Evolutionary conservation across 1,284 basidiomycete genomes (phyloP), one percentile per base, ranked within the genome.

Genomic region (Testicularia cyperi): DNA sequence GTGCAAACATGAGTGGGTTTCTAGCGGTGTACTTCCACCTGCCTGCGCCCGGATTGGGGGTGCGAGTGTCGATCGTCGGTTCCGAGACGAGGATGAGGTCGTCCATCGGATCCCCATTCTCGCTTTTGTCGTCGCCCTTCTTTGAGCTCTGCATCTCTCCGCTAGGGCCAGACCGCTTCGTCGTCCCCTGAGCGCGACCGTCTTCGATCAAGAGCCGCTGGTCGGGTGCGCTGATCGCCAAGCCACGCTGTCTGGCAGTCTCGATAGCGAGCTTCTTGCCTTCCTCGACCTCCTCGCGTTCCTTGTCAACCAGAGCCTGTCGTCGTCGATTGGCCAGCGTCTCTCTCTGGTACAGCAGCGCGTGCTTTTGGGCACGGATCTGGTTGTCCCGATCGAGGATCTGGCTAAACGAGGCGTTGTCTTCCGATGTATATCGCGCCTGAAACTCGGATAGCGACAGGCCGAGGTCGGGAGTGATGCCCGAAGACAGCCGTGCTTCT

Each of bases 371-470:
- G 14, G 54, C 55, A 12, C 69, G 61, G 6, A 39, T 22, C 24
- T 52, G 44, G 22, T 70, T 67, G 13, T 53, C 60, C n/a, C 57
- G 41, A 6, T 70, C 49, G 26, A 74, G 48, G 14, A 75, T 42
- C 38, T 65, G 57, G 2, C 56, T 47, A 34, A 75, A 73, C 15
- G 66, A 72, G 1, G 73, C 73, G 28, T 74, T 75, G 61, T 74
- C 72, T 39, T 74, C 73, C 0, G 72, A 72, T 6, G 73, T 75
- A 37, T 71, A 75, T 2, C 23, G 35, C 18, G 61, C 28, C 25
- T 73, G 70, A 32, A 74, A 75, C 6, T 41, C 22, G 15, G 60
- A 61, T 5, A 75, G 47, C 0, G 63, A 55, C 24, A 74, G 51
- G 20, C 44, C 38, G n/a, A 38, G 25, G 9, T 52, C 39, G 2